Conservation (phyloP, 257 asterid genomes). For the Handroanthus guayacan region DNA sequence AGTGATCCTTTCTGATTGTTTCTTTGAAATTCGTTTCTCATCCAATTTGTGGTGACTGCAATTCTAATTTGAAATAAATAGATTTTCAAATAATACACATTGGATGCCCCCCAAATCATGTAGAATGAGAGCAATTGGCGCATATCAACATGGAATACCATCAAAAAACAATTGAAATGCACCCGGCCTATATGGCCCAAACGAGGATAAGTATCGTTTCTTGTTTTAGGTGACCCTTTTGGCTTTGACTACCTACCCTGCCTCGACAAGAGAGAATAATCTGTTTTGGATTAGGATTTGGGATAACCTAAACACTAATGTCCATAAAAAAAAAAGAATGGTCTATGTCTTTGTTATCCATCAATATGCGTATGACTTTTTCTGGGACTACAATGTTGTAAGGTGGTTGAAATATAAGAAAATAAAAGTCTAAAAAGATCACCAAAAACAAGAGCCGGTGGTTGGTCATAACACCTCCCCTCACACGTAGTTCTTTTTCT, state of each 20-base stretch:
- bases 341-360: background rate
- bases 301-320: background rate
- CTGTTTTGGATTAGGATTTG: conserved; percentile 18
- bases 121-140: too few relatives aligned
- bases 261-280: conserved; percentile 4
- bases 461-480: background rate
- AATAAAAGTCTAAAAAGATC: background rate
- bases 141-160: too few relatives aligned
- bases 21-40: too few relatives aligned
- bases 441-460: background rate
- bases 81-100: too few relatives aligned
- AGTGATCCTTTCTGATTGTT: too few relatives aligned
- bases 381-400: background rate
- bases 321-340: conserved; percentile 12
- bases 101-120: too few relatives aligned
- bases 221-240: conserved; percentile 31
- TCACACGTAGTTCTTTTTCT: conserved; percentile 5
- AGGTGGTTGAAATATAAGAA: background rate
- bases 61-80: too few relatives aligned
- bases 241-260: conserved; percentile 31
- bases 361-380: background rate
- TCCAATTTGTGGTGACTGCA: too few relatives aligned
- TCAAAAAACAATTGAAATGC: too few relatives aligned
- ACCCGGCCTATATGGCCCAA: background rate
- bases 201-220: background rate